Base-by-base conservation (phyloP, 2,329 filamentous ascomycete genomes). In the Teratosphaeriaceae sp. region DNA sequence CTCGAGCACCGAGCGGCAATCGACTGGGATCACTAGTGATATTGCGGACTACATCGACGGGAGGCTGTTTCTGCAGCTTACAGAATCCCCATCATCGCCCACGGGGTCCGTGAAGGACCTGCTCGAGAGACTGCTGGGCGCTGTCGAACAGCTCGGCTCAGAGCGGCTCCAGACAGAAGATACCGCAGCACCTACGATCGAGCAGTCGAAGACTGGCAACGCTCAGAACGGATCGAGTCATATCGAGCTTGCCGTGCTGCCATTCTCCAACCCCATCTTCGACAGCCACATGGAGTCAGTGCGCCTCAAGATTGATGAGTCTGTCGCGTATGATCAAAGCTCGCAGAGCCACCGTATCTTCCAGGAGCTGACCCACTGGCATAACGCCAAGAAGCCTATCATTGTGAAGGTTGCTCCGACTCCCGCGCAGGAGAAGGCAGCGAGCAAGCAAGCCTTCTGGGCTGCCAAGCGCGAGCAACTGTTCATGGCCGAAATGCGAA, bases 401-500 rank as follows among this genome's bases (percentile, higher is more conserved):
- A 70, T 75, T 20, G 54, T 58, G 3, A 70, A 69, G 39, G 59
- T 47, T 40, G 57, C 52, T 31, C 49, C 42, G 26, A 56, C 49
- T 30, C 46, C 45, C 42, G 26, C 44, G 22, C 44, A 50, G 8
- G 59, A 48, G 42, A 66, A 57, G 53, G 55, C 65, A 51, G 64
- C 60, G 38, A 34, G 31, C 31, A 34, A 39, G 37, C 13, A 15
- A 29, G 37, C 37, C 11, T 62, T 59, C 41, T 67, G 58, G 46
- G 65, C 69, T 5, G 62, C 60, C 40, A 72, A 66, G 48, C 66
- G 66, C 41, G 79, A 82, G 34, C 82, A 88, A 53, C 70, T 68
- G 40, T 80, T 78, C 55, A 83, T 85, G 75, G 73, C 75, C 1
- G 80, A 85, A 45, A 84, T 84, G 63, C 72, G 73, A 21, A 69